These are phyloP conservation scores for Medicago lupulina DNA, from an alignment of 306 rosid species.

Conservation along the genomic window DNA sequence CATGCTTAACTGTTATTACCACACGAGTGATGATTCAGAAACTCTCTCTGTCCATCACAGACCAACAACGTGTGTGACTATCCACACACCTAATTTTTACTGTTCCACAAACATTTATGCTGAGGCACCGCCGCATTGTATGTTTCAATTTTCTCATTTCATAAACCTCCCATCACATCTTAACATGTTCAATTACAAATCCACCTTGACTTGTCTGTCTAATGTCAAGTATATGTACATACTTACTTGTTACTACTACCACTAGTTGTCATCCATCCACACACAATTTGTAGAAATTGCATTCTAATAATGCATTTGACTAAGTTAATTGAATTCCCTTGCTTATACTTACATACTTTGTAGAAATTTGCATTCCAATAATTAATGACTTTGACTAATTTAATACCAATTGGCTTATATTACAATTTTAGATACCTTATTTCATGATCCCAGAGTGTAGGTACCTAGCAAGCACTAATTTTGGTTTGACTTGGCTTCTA, in stretches of 20 bases:
- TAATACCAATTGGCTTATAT: not conserved
- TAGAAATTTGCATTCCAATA: constrained; percentile 37
- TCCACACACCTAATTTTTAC: constrained; percentile 20
- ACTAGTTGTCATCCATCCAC: not conserved
- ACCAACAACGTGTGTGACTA: constrained; percentile 14
- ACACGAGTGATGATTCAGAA: constrained; percentile 55
- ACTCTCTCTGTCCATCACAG: constrained; percentile 12
- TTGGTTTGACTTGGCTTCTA: constrained; percentile 64
- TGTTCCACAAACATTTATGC: constrained; percentile 37
- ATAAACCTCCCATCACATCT: not conserved
- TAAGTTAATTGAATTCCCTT: not conserved
- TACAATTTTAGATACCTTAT: not conserved
- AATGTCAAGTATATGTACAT: too few species aligned
- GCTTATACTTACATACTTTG: not conserved
- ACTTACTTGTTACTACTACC: not conserved
- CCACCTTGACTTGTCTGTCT: not conserved
- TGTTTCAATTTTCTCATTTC: not conserved
- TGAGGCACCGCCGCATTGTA: constrained; percentile 39
- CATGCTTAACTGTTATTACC: constrained; percentile 42
- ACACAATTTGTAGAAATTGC: constrained; percentile 29
- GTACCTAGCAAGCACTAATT: constrained; percentile 33
- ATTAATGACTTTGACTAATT: constrained; percentile 25
- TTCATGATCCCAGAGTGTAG: constrained; percentile 25
- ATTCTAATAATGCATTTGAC: constrained; percentile 30
- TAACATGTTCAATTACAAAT: not conserved